Evolutionary conservation across 2,329 filamentous ascomycete genomes (phyloP).

Genomic region (Aspergillus sp.): DNA sequence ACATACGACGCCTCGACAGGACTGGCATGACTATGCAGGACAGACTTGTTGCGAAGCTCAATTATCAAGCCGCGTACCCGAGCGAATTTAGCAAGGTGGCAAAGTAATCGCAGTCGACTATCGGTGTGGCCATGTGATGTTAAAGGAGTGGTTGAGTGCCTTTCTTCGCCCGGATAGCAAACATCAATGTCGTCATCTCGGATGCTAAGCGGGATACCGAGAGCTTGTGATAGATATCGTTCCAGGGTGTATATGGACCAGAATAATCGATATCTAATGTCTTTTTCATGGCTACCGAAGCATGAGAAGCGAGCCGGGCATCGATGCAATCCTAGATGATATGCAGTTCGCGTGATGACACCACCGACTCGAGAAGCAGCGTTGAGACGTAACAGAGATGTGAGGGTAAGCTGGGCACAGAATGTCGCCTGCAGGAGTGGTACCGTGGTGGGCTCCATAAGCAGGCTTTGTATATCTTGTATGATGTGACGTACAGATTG

Average conservation of each 20-base stretch:
- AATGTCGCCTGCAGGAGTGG: slow-evolving; percentile 55
- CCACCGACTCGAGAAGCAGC: slow-evolving; percentile 60
- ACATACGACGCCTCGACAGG: slow-evolving; percentile 49
- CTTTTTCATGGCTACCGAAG: slow-evolving; percentile 51
- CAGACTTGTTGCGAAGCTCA: slow-evolving; percentile 56
- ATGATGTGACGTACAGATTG: slow-evolving; percentile 54
- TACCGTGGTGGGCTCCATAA: slow-evolving; percentile 53
- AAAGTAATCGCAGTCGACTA: slow-evolving; percentile 40
- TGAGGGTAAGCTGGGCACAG: slow-evolving; percentile 57
- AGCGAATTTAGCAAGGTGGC: slow-evolving; percentile 51
- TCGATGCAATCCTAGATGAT: slow-evolving; percentile 61
- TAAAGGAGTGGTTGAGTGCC: too few relatives aligned
- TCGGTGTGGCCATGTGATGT: background rate
- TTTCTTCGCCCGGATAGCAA: slow-evolving; percentile 55
- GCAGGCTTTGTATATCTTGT: slow-evolving; percentile 50
- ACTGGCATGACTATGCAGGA: slow-evolving; percentile 49
- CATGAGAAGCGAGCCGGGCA: slow-evolving; percentile 57
- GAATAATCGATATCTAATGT: slow-evolving; percentile 56
- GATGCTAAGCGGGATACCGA: slow-evolving; percentile 58
- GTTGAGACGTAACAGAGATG: slow-evolving; percentile 59
- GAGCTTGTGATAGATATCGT: slow-evolving; percentile 57
- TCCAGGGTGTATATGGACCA: slow-evolving; percentile 61
- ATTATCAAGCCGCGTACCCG: slow-evolving; percentile 54
- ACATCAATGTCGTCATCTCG: slow-evolving; percentile 62
- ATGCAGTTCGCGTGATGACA: slow-evolving; percentile 57